Evolutionary conservation across 805 yeast species (phyloP).

Genomic region (Candida ipomoeae): DNA sequence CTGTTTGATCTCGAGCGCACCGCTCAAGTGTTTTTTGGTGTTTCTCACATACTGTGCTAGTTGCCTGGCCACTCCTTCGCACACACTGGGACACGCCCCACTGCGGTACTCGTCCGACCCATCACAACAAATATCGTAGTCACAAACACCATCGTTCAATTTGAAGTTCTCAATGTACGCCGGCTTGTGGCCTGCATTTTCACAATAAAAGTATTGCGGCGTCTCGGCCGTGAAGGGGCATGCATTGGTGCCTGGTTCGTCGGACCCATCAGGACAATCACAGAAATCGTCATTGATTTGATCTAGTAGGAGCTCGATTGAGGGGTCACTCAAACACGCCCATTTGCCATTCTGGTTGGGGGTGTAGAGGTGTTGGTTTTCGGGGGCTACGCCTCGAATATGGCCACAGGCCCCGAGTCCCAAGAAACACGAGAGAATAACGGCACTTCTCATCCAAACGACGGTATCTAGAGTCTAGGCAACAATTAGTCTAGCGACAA

Average conservation of each 20-base stretch:
- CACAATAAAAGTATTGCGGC: conserved; percentile 61
- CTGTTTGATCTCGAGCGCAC: conserved; percentile 27
- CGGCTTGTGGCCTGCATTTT: conserved; percentile 66
- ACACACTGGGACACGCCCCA: conserved; percentile 50
- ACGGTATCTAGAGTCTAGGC: too few species aligned
- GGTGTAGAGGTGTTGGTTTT: conserved; percentile 41
- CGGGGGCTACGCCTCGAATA: conserved; percentile 36
- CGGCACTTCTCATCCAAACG: background rate
- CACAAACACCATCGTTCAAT: conserved; percentile 90
- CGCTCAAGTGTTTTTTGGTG: conserved; percentile 8
- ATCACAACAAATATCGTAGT: conserved; percentile 85
- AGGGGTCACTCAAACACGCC: conserved; percentile 66
- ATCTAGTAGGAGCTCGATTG: conserved; percentile 52
- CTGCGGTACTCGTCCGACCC: conserved; percentile 76
- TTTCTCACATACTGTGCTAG: conserved; percentile 17
- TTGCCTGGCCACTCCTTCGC: conserved; percentile 46
- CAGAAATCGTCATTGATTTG: conserved; percentile 86
- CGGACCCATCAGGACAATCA: conserved; percentile 97
- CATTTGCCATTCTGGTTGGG: conserved; percentile 54
- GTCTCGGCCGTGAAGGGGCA: conserved; percentile 41
- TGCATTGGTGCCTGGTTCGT: conserved; percentile 94
- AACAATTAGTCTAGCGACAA: too few species aligned
- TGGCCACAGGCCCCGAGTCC: background rate
- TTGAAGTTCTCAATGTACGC: conserved; percentile 58
- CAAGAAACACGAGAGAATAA: background rate